A percentile compares a stretch with the other conserved stretches of the same genome.
These are phyloP conservation scores for Trichocomaceae sp. DNA, from an alignment of 2,329 filamentous ascomycete species.

Conservation along the genomic window DNA sequence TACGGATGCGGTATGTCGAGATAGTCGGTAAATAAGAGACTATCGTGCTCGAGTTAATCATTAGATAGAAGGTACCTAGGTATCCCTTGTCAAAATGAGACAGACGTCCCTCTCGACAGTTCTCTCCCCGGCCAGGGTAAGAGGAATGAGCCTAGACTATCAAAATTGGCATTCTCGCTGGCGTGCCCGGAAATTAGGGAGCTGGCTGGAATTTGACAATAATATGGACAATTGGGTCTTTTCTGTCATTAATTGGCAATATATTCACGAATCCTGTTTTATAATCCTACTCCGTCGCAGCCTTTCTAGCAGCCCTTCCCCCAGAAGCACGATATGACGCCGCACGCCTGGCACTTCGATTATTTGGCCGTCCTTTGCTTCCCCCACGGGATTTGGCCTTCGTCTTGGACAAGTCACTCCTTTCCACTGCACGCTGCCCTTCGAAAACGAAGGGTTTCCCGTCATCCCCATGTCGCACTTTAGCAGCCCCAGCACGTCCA, in stretches of 20 bases:
- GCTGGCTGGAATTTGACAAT: no score
- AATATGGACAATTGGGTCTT: not conserved
- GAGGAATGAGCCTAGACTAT: no score
- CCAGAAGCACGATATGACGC: slow-evolving; percentile 38
- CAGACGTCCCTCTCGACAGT: no score
- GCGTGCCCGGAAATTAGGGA: no score
- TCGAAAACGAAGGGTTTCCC: slow-evolving; percentile 39
- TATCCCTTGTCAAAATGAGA: no score
- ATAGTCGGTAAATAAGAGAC: no score
- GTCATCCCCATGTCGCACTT: slow-evolving; percentile 21
- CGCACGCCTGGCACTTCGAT: slow-evolving; percentile 37
- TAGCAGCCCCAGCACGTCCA: slow-evolving; percentile 33
- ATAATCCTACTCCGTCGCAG: not conserved
- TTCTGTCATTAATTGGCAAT: not conserved
- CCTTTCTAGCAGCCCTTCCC: slow-evolving; percentile 5
- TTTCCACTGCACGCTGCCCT: slow-evolving; percentile 35
- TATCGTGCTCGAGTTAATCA: no score
- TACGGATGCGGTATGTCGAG: no score
- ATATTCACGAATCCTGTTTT: not conserved
- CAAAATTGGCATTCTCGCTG: no score
- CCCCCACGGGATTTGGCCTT: slow-evolving; percentile 35
- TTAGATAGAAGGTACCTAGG: no score
- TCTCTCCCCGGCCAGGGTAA: no score
- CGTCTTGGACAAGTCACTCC: slow-evolving; percentile 26
- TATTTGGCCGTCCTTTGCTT: slow-evolving; percentile 35